Evolutionary conservation across 164 flowering plant species (phyloP).

Genomic region (Dillenia turbinata): DNA sequence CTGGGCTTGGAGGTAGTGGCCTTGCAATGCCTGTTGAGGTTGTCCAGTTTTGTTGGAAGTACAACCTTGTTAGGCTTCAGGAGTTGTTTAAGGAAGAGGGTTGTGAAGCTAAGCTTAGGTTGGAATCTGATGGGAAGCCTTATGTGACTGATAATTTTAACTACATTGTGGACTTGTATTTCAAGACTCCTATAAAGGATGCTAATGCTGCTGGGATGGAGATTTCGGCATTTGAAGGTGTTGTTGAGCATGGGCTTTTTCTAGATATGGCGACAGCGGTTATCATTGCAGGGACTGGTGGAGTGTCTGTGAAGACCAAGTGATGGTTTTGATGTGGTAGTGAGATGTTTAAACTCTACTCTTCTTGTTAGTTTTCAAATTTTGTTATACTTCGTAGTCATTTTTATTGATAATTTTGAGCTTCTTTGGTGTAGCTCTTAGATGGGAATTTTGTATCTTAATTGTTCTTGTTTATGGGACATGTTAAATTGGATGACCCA

Average conservation of each 20-base stretch:
- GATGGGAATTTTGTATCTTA: slow-evolving; percentile 3
- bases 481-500: background rate
- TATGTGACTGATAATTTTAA: slow-evolving; percentile 82
- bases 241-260: slow-evolving; percentile 90
- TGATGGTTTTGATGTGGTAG: slow-evolving; percentile 20
- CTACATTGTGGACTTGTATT: slow-evolving; percentile 81
- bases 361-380: background rate
- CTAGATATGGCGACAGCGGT: slow-evolving; percentile 79
- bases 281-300: slow-evolving; percentile 61
- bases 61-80: slow-evolving; percentile 49
- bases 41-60: slow-evolving; percentile 58
- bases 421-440: slow-evolving; percentile 3
- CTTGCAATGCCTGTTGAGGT: slow-evolving; percentile 59
- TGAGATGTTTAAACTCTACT: slow-evolving; percentile 3
- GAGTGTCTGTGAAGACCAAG: slow-evolving; percentile 43
- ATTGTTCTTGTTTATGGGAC: background rate
- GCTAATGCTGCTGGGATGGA: slow-evolving; percentile 59
- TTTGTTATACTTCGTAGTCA: background rate
- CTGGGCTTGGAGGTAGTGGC: slow-evolving; percentile 49
- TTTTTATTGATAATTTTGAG: background rate
- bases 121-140: slow-evolving; percentile 54
- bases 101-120: slow-evolving; percentile 61
- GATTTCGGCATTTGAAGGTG: slow-evolving; percentile 68
- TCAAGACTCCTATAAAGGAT: slow-evolving; percentile 65
- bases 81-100: slow-evolving; percentile 64